A percentile compares a stretch with the other conserved stretches of the same genome.
Evolutionary conservation across 2,329 filamentous ascomycete genomes (phyloP).

Genomic region (Pseudocercospora crystallina): DNA sequence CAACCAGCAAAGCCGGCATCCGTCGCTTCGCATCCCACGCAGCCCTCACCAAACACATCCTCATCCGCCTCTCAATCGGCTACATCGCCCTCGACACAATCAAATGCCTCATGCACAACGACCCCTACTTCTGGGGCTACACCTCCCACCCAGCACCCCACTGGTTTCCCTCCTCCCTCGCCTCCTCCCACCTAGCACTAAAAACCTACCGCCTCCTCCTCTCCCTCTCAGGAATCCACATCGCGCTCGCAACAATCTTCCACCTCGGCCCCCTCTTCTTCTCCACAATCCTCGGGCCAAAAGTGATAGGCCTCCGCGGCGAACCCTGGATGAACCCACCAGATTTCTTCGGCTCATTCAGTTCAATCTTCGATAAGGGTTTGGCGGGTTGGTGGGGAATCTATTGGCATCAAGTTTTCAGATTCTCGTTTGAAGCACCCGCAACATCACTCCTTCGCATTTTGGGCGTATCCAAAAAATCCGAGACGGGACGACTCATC

Average conservation of each 20-base stretch:
- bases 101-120: constrained; percentile 68
- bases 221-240: constrained; percentile 57
- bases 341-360: constrained; percentile 55
- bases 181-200: constrained; percentile 47
- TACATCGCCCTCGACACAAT: constrained; percentile 71
- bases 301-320: constrained; percentile 59
- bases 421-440: constrained; percentile 67
- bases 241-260: constrained; percentile 62
- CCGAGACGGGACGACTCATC: constrained; percentile 40
- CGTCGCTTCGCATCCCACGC: constrained; percentile 36
- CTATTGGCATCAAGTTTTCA: constrained; percentile 92
- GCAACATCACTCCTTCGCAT: constrained; percentile 46
- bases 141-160: constrained; percentile 36
- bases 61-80: constrained; percentile 48
- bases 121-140: constrained; percentile 70
- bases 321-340: constrained; percentile 61
- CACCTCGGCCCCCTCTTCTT: constrained; percentile 62
- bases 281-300: constrained; percentile 57
- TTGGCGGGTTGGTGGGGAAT: constrained; percentile 78
- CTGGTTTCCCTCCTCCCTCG: constrained; percentile 45
- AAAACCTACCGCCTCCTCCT: constrained; percentile 58
- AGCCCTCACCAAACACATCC: constrained; percentile 36
- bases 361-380: constrained; percentile 64
- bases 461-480: constrained; percentile 32
- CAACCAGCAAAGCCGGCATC: constrained; percentile 36